phyloP scores from a whole-genome alignment of 2,329 filamentous ascomycete genomes.

The Apiospora saccharicola region DNA sequence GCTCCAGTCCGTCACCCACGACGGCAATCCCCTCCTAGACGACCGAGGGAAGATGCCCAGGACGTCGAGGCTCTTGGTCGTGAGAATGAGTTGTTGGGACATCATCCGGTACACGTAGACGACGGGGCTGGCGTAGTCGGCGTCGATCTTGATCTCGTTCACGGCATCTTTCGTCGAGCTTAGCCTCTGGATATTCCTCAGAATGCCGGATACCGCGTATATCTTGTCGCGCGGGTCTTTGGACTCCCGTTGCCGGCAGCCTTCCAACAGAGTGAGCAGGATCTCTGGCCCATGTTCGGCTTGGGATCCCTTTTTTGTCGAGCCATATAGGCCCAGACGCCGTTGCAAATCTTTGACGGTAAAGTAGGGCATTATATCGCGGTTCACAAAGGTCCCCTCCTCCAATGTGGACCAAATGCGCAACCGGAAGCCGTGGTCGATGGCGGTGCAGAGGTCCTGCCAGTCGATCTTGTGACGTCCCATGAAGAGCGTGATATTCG shows the following conservation, averaged over 20 bases:
- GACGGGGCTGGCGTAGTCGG: constrained; percentile 22
- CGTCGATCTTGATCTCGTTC: background rate
- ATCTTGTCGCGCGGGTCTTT: constrained; percentile 25
- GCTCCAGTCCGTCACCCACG: constrained; percentile 28
- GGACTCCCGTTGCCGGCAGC: constrained; percentile 13
- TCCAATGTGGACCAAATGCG: constrained; percentile 24
- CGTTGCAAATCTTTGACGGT: background rate
- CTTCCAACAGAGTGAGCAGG: constrained; percentile 18
- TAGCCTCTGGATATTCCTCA: background rate
- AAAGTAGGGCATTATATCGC: constrained; percentile 8
- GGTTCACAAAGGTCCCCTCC: constrained; percentile 6
- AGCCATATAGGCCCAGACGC: background rate
- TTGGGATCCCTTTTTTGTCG: background rate
- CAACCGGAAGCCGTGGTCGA: constrained; percentile 27
- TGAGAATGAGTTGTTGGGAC: constrained; percentile 14
- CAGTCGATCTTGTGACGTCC: constrained; percentile 26
- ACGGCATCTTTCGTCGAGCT: background rate
- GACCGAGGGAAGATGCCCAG: constrained; percentile 1
- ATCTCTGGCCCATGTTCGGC: constrained; percentile 6
- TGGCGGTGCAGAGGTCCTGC: constrained; percentile 24
- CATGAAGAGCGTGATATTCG: constrained; percentile 22
- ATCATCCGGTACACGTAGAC: constrained; percentile 17
- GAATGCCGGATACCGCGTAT: constrained; percentile 14
- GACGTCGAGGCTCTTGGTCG: constrained; percentile 4
- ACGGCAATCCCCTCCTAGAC: constrained; percentile 4